Percentiles rank a stretch among this genome's conserved stretches.
Conservation (phyloP, 2,329 filamentous ascomycete species). For the Zalaria sp. region DNA sequence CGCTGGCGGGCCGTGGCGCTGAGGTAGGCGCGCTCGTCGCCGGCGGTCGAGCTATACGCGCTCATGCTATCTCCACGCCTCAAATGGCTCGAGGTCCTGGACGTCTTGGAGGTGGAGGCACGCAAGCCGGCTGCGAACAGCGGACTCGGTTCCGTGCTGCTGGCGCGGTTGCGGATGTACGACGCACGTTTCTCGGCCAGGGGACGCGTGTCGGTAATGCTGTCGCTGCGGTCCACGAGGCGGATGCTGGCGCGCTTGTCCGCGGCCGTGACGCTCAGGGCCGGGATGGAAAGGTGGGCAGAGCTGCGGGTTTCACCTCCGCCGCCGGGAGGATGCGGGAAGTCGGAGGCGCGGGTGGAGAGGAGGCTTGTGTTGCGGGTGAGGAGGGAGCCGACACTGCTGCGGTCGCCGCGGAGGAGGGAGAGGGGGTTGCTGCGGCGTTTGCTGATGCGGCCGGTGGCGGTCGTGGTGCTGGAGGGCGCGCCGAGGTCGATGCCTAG, state of each 20-base stretch:
- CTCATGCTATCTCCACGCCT: too few species aligned
- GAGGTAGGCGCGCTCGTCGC: too few species aligned
- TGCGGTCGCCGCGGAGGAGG: slow-evolving; percentile 13
- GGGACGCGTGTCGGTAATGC: slow-evolving; percentile 20
- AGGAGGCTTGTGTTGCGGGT: slow-evolving; percentile 25
- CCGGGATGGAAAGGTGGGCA: slow-evolving; percentile 12
- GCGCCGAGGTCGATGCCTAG: slow-evolving; percentile 10
- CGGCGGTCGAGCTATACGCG: too few species aligned
- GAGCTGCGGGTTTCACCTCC: slow-evolving; percentile 6
- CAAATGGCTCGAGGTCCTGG: too few species aligned
- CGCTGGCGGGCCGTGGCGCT: too few species aligned
- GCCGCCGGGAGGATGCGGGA: slow-evolving; percentile 19
- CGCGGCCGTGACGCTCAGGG: slow-evolving; percentile 13
- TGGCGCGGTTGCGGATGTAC: slow-evolving; percentile 27
- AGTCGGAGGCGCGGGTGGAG: slow-evolving; percentile 23
- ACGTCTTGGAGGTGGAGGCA: not conserved
- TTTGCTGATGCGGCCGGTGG: slow-evolving; percentile 11
- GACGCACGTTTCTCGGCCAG: slow-evolving; percentile 26
- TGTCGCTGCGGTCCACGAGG: slow-evolving; percentile 22
- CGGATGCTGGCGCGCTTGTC: slow-evolving; percentile 26
- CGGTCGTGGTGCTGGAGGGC: not conserved
- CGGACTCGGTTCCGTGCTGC: slow-evolving; percentile 19
- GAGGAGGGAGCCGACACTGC: slow-evolving; percentile 23
- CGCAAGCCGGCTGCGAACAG: slow-evolving; percentile 23
- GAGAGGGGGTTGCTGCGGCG: slow-evolving; percentile 11